Evolutionary conservation across 1,284 basidiomycete species (phyloP).

Genomic region (Trametes pubescens): DNA sequence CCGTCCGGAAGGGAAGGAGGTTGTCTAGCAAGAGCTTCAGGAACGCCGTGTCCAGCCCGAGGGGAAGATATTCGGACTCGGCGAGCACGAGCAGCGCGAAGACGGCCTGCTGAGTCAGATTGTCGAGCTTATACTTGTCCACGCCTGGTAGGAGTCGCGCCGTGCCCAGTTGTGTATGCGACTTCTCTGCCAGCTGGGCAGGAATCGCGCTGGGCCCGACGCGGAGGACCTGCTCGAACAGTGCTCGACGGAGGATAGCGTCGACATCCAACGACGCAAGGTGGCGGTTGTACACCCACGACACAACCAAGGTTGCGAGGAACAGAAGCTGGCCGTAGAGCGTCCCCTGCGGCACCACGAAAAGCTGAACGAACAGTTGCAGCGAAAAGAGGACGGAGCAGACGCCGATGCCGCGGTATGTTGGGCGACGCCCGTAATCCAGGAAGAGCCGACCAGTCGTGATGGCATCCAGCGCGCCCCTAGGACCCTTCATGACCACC

Average conservation of each 20-base stretch:
- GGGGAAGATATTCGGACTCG: not conserved
- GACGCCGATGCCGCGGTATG: not conserved
- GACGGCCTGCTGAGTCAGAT: slow-evolving; percentile 2
- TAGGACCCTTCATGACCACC: not conserved
- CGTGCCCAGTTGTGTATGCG: not conserved
- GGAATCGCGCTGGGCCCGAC: not conserved
- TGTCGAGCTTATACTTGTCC: slow-evolving; percentile 14
- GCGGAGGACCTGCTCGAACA: slow-evolving; percentile 1
- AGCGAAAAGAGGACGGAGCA: not conserved
- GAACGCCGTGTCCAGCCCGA: not conserved
- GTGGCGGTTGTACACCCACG: not conserved
- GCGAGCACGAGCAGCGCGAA: slow-evolving; percentile 8
- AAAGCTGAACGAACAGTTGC: not conserved
- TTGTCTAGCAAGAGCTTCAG: slow-evolving; percentile 1
- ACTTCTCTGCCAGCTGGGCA: not conserved
- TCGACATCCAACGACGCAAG: not conserved
- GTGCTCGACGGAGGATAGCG: not conserved
- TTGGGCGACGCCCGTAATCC: not conserved
- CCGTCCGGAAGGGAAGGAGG: slow-evolving; percentile 1
- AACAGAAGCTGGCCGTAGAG: not conserved
- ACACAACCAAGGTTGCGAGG: not conserved
- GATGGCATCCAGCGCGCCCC: not conserved
- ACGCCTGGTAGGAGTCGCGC: not conserved
- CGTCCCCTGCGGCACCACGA: not conserved
- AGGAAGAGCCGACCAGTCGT: not conserved